A percentile compares a stretch with the other conserved stretches of the same genome.
Conservation (phyloP, 148 eudicot genomes). For the Rhododendron mucronatum region DNA sequence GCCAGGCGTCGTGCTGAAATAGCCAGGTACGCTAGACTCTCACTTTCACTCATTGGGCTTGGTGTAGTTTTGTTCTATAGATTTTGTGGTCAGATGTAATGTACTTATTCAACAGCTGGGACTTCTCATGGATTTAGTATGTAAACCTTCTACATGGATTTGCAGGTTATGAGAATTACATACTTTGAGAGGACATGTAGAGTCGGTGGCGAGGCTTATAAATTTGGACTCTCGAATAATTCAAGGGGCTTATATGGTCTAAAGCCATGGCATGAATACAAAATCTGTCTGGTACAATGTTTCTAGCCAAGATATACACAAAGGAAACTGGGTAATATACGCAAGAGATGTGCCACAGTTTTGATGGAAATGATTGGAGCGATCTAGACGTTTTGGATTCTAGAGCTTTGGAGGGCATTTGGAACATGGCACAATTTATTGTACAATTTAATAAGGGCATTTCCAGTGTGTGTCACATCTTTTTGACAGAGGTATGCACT, state of each 20-base stretch:
- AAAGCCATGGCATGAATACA: conserved; percentile 1
- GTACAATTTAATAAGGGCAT: neutral
- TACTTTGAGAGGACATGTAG: conserved; percentile 58
- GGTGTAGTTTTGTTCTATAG: neutral
- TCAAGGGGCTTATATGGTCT: conserved; percentile 50
- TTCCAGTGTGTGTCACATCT: neutral
- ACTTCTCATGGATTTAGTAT: neutral
- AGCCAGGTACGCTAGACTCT: conserved; percentile 39
- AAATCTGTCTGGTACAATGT: neutral
- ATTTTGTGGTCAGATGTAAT: neutral
- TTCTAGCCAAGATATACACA: conserved; percentile 5
- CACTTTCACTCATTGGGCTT: neutral
- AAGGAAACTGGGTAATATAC: neutral
- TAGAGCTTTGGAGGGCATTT: conserved; percentile 1
- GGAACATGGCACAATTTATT: neutral
- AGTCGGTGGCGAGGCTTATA: conserved; percentile 52
- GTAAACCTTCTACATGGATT: neutral
- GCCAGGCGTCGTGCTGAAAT: conserved; percentile 74
- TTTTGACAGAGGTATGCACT: neutral
- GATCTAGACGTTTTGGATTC: neutral
- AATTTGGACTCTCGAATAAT: conserved; percentile 31
- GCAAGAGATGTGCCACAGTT: neutral
- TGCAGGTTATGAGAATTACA: conserved; percentile 55
- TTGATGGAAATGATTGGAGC: conserved; percentile 2
- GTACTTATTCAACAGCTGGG: neutral